phyloP scores from a whole-genome alignment of 1,139 yeast genomes.

The Suhomyces bribrorum region DNA sequence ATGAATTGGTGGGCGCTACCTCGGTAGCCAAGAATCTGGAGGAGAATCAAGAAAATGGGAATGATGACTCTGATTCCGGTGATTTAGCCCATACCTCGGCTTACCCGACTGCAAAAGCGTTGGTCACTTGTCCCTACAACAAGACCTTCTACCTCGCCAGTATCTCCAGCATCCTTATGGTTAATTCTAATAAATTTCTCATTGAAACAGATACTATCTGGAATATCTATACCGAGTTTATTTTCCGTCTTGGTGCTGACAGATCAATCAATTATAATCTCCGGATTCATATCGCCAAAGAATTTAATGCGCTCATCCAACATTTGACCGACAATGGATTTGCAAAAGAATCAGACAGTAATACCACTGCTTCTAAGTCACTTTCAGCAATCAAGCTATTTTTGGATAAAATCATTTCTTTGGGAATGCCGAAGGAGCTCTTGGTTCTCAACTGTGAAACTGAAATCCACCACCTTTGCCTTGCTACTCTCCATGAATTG shows the following conservation, averaged over 20 bases:
- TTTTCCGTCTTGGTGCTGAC: slow-evolving; percentile 35
- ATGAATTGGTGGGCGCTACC: slow-evolving; percentile 17
- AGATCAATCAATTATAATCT: slow-evolving; percentile 44
- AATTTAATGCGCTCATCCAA: slow-evolving; percentile 52
- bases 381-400: slow-evolving; percentile 38
- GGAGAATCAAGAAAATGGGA: too few species aligned
- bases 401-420: slow-evolving; percentile 31
- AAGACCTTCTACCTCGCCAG: slow-evolving; percentile 40
- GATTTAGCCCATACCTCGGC: too few species aligned
- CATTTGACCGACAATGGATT: slow-evolving; percentile 51
- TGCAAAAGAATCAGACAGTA: slow-evolving; percentile 18
- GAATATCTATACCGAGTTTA: slow-evolving; percentile 45
- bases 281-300: slow-evolving; percentile 48
- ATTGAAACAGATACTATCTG: slow-evolving; percentile 45
- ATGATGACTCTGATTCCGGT: too few species aligned
- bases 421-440: slow-evolving; percentile 44
- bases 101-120: not conserved
- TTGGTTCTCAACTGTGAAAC: slow-evolving; percentile 55
- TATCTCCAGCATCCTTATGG: slow-evolving; percentile 46
- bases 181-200: slow-evolving; percentile 54
- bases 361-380: slow-evolving; percentile 33
- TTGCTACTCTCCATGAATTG: slow-evolving; percentile 65
- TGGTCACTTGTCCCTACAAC: slow-evolving; percentile 42
- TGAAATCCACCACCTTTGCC: slow-evolving; percentile 62
- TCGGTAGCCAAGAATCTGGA: slow-evolving; percentile 1